These are phyloP conservation scores for Nicotiana sylvestris DNA, from an alignment of 257 asterid species.

Conservation along the genomic window DNA sequence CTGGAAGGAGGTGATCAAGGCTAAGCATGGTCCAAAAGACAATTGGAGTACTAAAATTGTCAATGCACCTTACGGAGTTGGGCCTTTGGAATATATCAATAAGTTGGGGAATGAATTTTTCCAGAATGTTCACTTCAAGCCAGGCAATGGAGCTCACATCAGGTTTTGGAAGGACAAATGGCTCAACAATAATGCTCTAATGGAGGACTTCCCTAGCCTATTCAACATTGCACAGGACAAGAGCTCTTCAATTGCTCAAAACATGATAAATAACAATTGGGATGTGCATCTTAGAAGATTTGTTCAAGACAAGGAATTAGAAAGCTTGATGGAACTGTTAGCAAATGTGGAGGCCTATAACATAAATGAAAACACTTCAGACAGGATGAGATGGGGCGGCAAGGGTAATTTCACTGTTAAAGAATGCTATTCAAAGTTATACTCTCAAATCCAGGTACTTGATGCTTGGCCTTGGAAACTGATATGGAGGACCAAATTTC, in stretches of 20 bases:
- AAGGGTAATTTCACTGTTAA: neutral
- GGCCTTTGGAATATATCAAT: neutral
- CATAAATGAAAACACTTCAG: neutral
- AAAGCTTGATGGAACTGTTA: neutral
- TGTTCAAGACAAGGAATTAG: neutral
- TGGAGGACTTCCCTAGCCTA: neutral
- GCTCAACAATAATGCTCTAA: neutral
- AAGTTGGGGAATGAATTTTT: neutral
- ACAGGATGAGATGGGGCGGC: neutral
- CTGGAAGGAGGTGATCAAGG: neutral
- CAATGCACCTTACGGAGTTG: neutral
- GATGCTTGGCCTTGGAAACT: too few species aligned
- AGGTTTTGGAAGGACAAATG: neutral
- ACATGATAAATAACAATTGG: neutral
- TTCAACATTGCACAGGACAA: neutral
- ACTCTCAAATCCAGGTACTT: neutral
- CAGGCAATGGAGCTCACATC: neutral
- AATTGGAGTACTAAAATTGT: neutral
- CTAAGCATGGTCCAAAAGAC: neutral
- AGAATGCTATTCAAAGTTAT: neutral
- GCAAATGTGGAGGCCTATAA: neutral
- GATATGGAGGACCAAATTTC: too few species aligned
- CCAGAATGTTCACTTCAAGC: neutral
- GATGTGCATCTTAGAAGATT: neutral
- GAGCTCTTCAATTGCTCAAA: neutral